Evolutionary conservation across 768 basidiomycete species (phyloP), one percentile per base, ranked within the genome.

Genomic region (Lactifluus pinguis): DNA sequence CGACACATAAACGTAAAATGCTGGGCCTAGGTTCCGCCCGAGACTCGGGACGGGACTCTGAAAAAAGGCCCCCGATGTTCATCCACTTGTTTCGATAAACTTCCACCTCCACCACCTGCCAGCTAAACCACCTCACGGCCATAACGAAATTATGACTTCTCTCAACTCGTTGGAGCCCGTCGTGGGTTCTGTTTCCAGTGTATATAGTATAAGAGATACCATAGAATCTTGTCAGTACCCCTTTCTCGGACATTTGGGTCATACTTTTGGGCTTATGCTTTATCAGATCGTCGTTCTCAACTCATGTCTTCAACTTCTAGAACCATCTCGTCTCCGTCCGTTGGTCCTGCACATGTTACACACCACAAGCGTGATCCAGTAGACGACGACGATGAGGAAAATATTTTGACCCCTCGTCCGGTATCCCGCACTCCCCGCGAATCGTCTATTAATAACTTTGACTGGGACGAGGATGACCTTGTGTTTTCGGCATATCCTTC

Each of bases 281-380:
- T 17, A 30, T 59, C 42, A 66, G 65, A 66, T 56, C 65, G 63
- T 45, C 65, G 65, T 53, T 57, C 63, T 10, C 59, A 65, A 25
- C 39, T 57, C 36, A 49, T 64, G 25, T 52, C 30, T 7, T 60
- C 54, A 34, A 50, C 53, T 3, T 36, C 53, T 9, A 53, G 53
- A 53, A 55, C 60, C 9, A 29, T 53, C 19, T 39, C 62, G 32
- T 32, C 59, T 50, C 36, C 63, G 5, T 50, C 21, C 44, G 49
- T 30, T 32, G 44, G 38, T 19, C n/a, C 15, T 1, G 2, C 45
- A 6, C 8, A 48, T 32, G 44, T 15, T 19, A 17, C 38, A 32
- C 55, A 60, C 21, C 53, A 64, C 39, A 53, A 55, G 21, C 36
- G 52, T n/a, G 47, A 17, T 34, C 34, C 6, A 6, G 36, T 36